Base-by-base conservation (phyloP, 2,329 filamentous ascomycete genomes). In the Trichoderma endophyticum region DNA sequence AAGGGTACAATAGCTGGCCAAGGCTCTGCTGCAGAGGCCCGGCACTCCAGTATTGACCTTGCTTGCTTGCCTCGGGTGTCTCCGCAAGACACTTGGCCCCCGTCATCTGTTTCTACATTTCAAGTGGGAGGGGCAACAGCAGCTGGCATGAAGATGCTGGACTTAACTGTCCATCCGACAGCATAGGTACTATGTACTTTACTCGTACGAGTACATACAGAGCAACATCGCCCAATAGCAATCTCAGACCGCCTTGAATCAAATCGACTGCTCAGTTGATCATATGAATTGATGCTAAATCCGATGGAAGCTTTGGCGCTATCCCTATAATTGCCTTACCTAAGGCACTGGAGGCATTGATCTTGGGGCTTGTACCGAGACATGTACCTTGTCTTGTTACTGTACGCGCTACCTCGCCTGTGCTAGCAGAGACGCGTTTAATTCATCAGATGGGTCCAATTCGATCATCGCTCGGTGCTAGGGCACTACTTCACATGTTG, bases 51-150 rank as follows among this genome's bases (percentile, higher is more conserved):
- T 39, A 39, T 39, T 36, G 34, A 36, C 34, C 14, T 36, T 36
- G 34, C 34, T 36, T 36, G 34, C 34, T 43, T 61, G 36, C 56
- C 26, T 34, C 14, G 28, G 63, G 54, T 28, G 36, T 67, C 64
- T 59, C 64, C 66, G 26, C 56, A 61, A 51, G 56, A 60, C 56
- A 61, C 24, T 66, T 68, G 26, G 28, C 67, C 30, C 39, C 54
- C 67, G 30, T 62, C 51, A 15, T 43, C 56, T 3, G 51, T 67
- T 59, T 59, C 64, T 48, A 21, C 63, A 61, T 24, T 36, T 48
- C 64, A 2, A 43, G 57, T 70, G 54, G 67, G 67, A 62, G 57
- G 67, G 67, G 67, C 14, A 61, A 70, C 39, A 60, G n/a, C 57
- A 32, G 39, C 57, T 69, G 67, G 66, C 28, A 61, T 61, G 67